Percentiles rank a stretch among this genome's conserved stretches.
Conservation (phyloP, 148 eudicot genomes). For the Amaranthus cruentus region DNA sequence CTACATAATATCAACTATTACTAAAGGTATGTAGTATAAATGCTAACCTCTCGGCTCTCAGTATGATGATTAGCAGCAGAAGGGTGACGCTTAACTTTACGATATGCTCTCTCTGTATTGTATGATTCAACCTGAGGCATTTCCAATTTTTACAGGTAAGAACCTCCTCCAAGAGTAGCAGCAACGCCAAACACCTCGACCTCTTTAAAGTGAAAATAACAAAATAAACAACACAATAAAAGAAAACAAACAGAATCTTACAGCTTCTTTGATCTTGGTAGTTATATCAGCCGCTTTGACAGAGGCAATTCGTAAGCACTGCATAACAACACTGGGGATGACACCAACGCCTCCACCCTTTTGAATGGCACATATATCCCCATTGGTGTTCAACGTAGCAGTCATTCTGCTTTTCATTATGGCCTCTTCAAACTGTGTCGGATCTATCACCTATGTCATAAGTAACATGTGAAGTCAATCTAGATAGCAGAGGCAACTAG, state of each 20-base stretch:
- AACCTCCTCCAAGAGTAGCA: background rate
- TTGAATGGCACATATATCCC: conserved; percentile 89
- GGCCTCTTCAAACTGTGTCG: conserved; percentile 77
- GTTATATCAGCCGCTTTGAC: conserved; percentile 86
- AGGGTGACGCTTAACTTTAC: conserved; percentile 76
- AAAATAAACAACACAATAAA: background rate
- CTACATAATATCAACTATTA: background rate
- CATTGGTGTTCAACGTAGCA: conserved; percentile 73
- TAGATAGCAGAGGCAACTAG: conserved; percentile 1
- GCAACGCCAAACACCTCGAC: background rate
- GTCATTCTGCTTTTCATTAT: conserved; percentile 85
- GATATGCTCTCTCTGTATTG: conserved; percentile 57
- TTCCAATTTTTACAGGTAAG: background rate
- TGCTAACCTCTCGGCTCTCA: conserved; percentile 15
- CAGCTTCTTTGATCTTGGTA: conserved; percentile 64
- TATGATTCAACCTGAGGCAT: conserved; percentile 61
- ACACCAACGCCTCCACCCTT: conserved; percentile 90
- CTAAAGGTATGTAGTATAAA: background rate
- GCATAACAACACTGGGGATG: conserved; percentile 64
- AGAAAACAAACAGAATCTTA: conserved; percentile 34
- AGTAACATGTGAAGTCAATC: conserved; percentile 7
- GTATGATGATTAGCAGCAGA: conserved; percentile 29
- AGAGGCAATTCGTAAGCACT: conserved; percentile 79
- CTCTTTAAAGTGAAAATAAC: background rate
- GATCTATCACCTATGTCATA: conserved; percentile 67